Base-by-base conservation (phyloP, 2,329 filamentous ascomycete genomes). In the Alternaria brassicae region DNA sequence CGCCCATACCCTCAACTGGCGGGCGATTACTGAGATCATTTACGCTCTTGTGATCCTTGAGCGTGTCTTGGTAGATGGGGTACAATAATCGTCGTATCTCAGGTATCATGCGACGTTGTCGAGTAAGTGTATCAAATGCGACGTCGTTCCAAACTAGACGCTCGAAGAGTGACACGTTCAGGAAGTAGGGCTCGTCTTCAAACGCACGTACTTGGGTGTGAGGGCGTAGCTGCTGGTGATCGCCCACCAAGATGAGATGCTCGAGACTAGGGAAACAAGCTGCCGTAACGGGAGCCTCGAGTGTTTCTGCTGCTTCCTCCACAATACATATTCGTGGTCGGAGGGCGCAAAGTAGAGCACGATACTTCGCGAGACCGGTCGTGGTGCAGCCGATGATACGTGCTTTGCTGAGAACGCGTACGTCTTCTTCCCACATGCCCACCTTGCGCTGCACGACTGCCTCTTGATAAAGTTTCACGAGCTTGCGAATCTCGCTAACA, bases 341-440 rank as follows among this genome's bases (percentile, higher is more conserved):
- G 4, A 94, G 72, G 2, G 86, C 85, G 1, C 88, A 82, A 21
- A 96, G 81, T 2, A 94, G 81, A 1, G 84, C 86, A 3, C 91
- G 87, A 61, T 95, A 94, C 67, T 96, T 96, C 76, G 88, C 89
- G 8, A 96, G 73, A 1, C 92, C 91, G 0, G 92, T 96, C 0
- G 90, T 93, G 0, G 92, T 96, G 81, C 89, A 84, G 8, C 88
- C 88, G 51, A 90, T 83, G 25, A 90, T 73, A 55, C 82, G 85
- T 5, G 85, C 80, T 3, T 66, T 51, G 50, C 62, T 56, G 19
- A 74, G 62, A 4, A 74, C 49, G 50, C 85, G 85, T 32, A 85
- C 80, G 52, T 86, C 85, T 34, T 82, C 80, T 58, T 88, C 83
- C 82, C 85, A 89, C 25, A 81, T 83, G 15, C 83, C 84, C 19